These are phyloP conservation scores for Mortierella alpina DNA, from an alignment of 192 early-diverging fungal species.

Conservation along the genomic window DNA sequence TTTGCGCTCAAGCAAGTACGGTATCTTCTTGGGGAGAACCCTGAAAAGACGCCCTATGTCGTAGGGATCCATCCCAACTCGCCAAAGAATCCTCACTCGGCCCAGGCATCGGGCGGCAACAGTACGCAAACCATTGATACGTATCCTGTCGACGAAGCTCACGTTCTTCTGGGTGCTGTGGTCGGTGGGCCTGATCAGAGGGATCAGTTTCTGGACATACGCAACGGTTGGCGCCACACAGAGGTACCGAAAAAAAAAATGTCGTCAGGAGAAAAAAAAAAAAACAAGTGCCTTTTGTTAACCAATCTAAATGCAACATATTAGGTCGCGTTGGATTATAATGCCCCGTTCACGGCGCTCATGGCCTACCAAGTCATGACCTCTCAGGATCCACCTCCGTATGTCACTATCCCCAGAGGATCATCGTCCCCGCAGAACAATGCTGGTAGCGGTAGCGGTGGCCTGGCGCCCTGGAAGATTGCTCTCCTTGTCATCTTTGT, in stretches of 20 bases:
- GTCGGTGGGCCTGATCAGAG: constrained; percentile 64
- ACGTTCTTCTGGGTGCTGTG: constrained; percentile 61
- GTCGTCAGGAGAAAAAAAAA: not conserved
- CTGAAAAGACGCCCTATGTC: constrained; percentile 62
- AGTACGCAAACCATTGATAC: constrained; percentile 50
- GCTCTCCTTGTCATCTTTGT: no score
- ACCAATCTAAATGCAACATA: not conserved
- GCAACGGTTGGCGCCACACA: constrained; percentile 57
- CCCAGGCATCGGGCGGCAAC: constrained; percentile 60
- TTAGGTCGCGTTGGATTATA: constrained; percentile 61
- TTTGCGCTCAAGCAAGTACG: constrained; percentile 57
- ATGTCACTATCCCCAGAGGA: constrained; percentile 44
- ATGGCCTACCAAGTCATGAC: constrained; percentile 61
- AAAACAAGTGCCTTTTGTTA: not conserved
- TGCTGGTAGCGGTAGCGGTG: no score
- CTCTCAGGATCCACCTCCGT: constrained; percentile 50
- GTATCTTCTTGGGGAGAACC: constrained; percentile 65
- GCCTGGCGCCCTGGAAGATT: no score
- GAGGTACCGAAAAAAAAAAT: no score
- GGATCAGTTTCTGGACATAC: constrained; percentile 58
- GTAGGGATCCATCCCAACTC: constrained; percentile 65
- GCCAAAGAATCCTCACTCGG: constrained; percentile 63
- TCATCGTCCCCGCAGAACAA: not conserved
- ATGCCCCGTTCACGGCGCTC: constrained; percentile 57
- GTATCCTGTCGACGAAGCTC: constrained; percentile 34